Evolutionary conservation across 176 grass and related monocot genomes (phyloP), one percentile per base, ranked within the genome.

Genomic region (Guadua angustifolia): DNA sequence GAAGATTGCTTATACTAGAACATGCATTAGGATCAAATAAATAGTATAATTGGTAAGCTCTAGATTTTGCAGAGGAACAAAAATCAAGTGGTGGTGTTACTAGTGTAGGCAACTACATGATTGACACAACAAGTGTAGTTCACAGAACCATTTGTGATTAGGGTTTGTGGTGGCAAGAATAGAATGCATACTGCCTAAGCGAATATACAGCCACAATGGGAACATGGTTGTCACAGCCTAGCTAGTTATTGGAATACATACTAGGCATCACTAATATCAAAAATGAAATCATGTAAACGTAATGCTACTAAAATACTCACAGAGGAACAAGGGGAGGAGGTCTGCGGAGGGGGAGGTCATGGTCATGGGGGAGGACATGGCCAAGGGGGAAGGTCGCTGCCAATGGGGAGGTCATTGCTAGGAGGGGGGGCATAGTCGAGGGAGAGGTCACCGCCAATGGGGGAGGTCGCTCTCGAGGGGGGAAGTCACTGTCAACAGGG

Each of bases 1-100:
- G 22, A 73, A 86, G 60, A 80, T 64, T 65, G 9, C 45, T 53
- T 36, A 55, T 24, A 49, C 68, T 72, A 36, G 25, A 10, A 25
- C 21, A 62, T 81, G 46, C 9, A 66, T 56, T 9, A 74, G 1
- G 66, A 72, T 6, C 7, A 29, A 62, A 69, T 57, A 53, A 79
- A 61, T 19, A 2, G 38, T 61, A 14, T 51, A 29, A 24, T 43
- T 4, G 1, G 15, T 53, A 47, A 72, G 32, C 50, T 77, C 2
- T 52, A 55, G 13, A 77, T 38, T 26, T 6, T 53, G 9, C n/a
- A 36, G 44, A 79, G 2, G 46, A 51, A 9, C n/a, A 18, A 3
- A 8, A 66, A 26, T 22, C n/a, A 53, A 1, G 22, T 65, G 17
- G 4, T 43, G 36, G 39, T 7, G 7, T 40, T 40, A 40, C 39